Base-by-base conservation (phyloP, 345 rosid species). In the Streptanthus diversifolius region DNA sequence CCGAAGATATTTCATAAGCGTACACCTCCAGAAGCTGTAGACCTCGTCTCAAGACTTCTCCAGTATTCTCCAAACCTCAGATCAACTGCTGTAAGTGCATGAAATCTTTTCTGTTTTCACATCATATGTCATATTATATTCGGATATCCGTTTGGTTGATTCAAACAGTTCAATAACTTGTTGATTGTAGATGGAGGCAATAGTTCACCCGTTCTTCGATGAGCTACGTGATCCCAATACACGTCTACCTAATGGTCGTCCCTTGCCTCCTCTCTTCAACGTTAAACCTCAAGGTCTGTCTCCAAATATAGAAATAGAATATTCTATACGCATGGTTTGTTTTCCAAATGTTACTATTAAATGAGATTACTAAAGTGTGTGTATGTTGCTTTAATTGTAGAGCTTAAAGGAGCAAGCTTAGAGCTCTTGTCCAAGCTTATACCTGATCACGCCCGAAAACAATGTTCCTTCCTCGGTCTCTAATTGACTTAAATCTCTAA, bases 201-300 rank as follows among this genome's bases (percentile, higher is more conserved):
- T 86, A 78, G 81, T 80, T 1, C 96, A 90, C 80, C 91, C 93
- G 44, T 88, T 90, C 74, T 90, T 90, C 56, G 90, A 90, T 55
- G 96, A 90, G 85, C 82, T 90, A 32, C 90, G 93, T 4, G 90
- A 85, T 33, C 93, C 88, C 62, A 90, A 81, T 68, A 68, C 87
- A 32, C 86, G 88, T 53, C 79, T 90, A 68, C 96, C 93, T 29
- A 88, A 83, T 43, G 91, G 96, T 19, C 93, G 96, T 14, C 68
- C 89, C 57, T 79, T 88, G 74, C 96, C 96, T 12, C 90, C 93
- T 30, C 83, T 90, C 36, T 88, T 90, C 77, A 79, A 79, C 77
- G 77, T 82, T 29, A 82, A 79, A 49, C 72, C 79, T 62, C 63
- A 82, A 82, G 84, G 84, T 82, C 24, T 7, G 32, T 9, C 22